phyloP scores from a whole-genome alignment of 306 rosid genomes.

The Cucurbita argyrosperma region DNA sequence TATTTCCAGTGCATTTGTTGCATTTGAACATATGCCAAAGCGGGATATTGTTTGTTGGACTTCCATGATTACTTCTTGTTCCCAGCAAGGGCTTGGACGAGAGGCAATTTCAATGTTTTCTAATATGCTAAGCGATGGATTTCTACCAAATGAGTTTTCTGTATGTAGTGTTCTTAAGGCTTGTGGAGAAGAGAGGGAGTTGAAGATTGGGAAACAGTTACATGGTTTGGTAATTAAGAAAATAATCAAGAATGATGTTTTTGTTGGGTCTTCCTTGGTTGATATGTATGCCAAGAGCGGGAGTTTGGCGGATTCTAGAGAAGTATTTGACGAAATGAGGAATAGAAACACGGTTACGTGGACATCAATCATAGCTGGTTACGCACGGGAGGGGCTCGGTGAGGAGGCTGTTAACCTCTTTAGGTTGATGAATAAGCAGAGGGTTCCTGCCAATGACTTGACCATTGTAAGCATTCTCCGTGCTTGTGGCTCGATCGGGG shows the following conservation, averaged over 20 bases:
- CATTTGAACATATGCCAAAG: constrained; percentile 44
- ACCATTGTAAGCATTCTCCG: constrained; percentile 55
- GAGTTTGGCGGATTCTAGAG: constrained; percentile 40
- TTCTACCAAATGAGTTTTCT: constrained; percentile 67
- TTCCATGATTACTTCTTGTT: constrained; percentile 73
- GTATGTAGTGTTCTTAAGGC: constrained; percentile 71
- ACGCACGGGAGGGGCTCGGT: constrained; percentile 63
- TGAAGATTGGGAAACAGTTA: constrained; percentile 56
- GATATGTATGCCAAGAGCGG: constrained; percentile 94
- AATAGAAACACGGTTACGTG: constrained; percentile 72
- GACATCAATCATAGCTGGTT: constrained; percentile 88
- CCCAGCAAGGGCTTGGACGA: constrained; percentile 57
- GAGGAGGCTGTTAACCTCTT: constrained; percentile 60
- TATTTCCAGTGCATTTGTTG: constrained; percentile 37
- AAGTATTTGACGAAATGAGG: constrained; percentile 56
- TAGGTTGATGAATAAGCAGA: constrained; percentile 49
- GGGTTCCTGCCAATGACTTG: constrained; percentile 34
- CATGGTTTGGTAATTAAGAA: constrained; percentile 62
- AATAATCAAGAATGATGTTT: constrained; percentile 50
- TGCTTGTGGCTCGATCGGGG: constrained; percentile 68
- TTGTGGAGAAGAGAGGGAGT: constrained; percentile 50
- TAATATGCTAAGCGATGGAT: constrained; percentile 45
- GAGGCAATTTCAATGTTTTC: constrained; percentile 47
- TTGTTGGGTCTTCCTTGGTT: constrained; percentile 62
- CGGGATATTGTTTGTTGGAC: constrained; percentile 81